Percentiles rank a stretch among this genome's conserved stretches.
Evolutionary conservation across 352 stramenopile species (phyloP).

Genomic region (Phytopythium chamaehyphon): DNA sequence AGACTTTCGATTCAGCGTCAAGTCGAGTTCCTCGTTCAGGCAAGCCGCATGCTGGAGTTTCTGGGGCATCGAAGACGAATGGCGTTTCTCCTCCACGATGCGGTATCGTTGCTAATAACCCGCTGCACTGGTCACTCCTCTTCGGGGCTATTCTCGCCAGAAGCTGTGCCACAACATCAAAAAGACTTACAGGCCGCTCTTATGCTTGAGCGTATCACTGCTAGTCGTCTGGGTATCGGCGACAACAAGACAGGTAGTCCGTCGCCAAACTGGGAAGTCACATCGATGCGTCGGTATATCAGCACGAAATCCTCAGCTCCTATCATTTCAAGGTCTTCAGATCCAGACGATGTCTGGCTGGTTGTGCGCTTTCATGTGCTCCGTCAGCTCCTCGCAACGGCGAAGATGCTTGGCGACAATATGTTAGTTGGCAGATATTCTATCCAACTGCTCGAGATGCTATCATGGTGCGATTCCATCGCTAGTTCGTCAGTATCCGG

Average conservation of each 20-base stretch:
- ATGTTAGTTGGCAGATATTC: constrained; percentile 51
- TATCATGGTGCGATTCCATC: constrained; percentile 58
- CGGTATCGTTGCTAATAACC: constrained; percentile 35
- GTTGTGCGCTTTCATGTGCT: constrained; percentile 73
- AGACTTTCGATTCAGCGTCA: constrained; percentile 47
- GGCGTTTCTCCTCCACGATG: constrained; percentile 73
- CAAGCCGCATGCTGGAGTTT: constrained; percentile 58
- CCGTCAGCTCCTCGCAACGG: constrained; percentile 62
- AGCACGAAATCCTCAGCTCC: constrained; percentile 12
- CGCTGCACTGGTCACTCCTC: constrained; percentile 16
- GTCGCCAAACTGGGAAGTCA: constrained; percentile 38
- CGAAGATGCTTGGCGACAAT: constrained; percentile 50
- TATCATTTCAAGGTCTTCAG: not conserved
- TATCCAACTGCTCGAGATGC: constrained; percentile 59
- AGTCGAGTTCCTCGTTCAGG: constrained; percentile 61
- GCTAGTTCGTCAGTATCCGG: constrained; percentile 4
- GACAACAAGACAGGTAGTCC: constrained; percentile 2
- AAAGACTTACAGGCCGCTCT: constrained; percentile 60
- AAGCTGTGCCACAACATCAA: constrained; percentile 17
- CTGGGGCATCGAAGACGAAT: constrained; percentile 59
- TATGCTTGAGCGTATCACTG: constrained; percentile 47
- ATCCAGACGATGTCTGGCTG: constrained; percentile 51
- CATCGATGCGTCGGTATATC: constrained; percentile 26
- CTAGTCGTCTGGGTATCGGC: constrained; percentile 43
- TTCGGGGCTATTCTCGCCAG: constrained; percentile 3